These are phyloP conservation scores for Solanum sparsipilum DNA, from an alignment of 257 asterid genomes.

Conservation along the genomic window DNA sequence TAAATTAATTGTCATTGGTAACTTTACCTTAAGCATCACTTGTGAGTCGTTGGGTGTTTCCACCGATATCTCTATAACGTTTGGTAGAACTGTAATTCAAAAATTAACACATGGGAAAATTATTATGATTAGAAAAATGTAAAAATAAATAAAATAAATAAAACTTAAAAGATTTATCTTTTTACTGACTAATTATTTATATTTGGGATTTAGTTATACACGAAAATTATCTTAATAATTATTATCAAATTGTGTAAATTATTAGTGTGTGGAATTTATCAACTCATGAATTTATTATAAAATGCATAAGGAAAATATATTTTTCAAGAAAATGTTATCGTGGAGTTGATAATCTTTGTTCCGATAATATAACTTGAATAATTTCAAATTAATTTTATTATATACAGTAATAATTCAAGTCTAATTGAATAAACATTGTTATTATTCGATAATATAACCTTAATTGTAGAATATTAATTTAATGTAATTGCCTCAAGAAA, in stretches of 20 bases:
- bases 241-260: background rate
- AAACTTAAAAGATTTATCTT: background rate
- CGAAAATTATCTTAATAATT: background rate
- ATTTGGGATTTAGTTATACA: background rate
- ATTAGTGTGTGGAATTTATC: background rate
- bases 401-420: background rate
- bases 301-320: background rate
- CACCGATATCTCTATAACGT: slow-evolving; percentile 46
- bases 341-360: background rate
- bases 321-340: background rate
- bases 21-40: slow-evolving; percentile 60
- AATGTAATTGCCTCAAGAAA: background rate
- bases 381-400: background rate
- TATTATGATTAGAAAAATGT: background rate
- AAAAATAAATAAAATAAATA: background rate
- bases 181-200: background rate
- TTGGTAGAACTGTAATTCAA: slow-evolving; percentile 42
- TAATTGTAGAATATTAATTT: background rate
- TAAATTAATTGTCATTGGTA: background rate
- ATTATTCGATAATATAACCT: background rate
- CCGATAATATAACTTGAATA: background rate
- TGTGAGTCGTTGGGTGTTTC: slow-evolving; percentile 61
- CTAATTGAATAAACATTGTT: background rate
- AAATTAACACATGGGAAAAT: background rate
- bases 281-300: background rate